These are phyloP conservation scores for Dictyostelium citrinum DNA, from an alignment of 78 protist genomes.

Conservation along the genomic window DNA sequence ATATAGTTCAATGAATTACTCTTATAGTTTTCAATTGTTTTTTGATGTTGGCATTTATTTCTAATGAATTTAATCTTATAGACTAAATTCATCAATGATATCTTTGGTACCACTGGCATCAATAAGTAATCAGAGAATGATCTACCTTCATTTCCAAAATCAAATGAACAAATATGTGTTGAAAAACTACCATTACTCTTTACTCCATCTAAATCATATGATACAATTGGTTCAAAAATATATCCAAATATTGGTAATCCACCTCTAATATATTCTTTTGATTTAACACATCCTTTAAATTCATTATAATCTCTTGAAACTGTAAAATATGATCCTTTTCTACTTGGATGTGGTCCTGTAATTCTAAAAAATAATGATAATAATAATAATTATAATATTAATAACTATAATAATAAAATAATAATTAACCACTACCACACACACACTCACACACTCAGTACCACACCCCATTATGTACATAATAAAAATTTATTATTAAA, in stretches of 20 bases:
- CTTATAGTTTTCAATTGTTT: not conserved
- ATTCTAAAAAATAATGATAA: slow-evolving; percentile 21
- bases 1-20: not conserved
- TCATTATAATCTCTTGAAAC: not conserved
- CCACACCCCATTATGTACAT: no score
- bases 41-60: not conserved
- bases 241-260: slow-evolving; percentile 15
- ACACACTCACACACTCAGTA: no score
- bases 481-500: no score
- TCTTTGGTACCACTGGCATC: slow-evolving; percentile 21
- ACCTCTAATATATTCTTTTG: slow-evolving; percentile 18
- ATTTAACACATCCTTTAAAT: not conserved
- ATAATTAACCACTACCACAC: no score
- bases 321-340: slow-evolving; percentile 26
- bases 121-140: slow-evolving; percentile 27
- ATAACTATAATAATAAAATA: no score
- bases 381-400: not conserved
- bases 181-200: not conserved
- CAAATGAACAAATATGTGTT: slow-evolving; percentile 48
- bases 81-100: slow-evolving; percentile 20
- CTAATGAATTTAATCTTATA: slow-evolving; percentile 22
- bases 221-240: slow-evolving; percentile 36
- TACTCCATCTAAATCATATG: not conserved
- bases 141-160: not conserved
- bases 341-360: slow-evolving; percentile 60